Base-by-base conservation (phyloP, 1,284 basidiomycete genomes). In the Heterobasidion annosum region DNA sequence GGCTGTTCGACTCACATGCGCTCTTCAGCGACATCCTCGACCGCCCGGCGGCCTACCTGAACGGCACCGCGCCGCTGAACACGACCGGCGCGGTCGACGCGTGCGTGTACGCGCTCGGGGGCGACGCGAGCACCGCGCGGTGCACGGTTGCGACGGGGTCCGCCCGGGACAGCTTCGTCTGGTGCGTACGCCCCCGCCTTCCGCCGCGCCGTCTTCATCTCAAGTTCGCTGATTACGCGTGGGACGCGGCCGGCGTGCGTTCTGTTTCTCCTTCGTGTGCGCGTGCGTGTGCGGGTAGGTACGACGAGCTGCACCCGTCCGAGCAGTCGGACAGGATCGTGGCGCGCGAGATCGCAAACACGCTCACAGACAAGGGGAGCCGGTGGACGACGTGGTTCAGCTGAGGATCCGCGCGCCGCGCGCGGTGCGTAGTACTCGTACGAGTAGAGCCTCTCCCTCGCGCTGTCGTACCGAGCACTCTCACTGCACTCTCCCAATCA, bases 31-130 rank as follows among this genome's bases (percentile, higher is more conserved):
- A 82, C 60, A 83, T 83, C 67, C 69, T 72, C 56, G 62, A 68
- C 25, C 65, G 73, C 51, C 81, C 81, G 2, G 60, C 67, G 2
- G 58, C 63, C 12, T 83, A 79, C 59, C 64, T 83, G 47, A 83
- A 83, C 54, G 81, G 81, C 13, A 83, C 79, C 1, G 79, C 71
- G 1, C 77, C 80, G 9, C 65, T 77, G 51, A 82, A 83, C 59
- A 72, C 75, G 8, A 82, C 77, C 0, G 78, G 78, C 1, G 66
- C 71, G 12, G 68, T 77, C 16, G 64, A 73, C 47, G 63, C 71
- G 0, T 80, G 78, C 58, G 70, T 79, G 5, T 79, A 72, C 65
- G 53, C 70, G 52, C 34, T 68, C 56, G 72, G 70, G 46, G 63
- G 65, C 50, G 64, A 63, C 18, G 57, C 60, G 2, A 67, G 64